phyloP scores from a whole-genome alignment of 495 filamentous ascomycete genomes.

The Penicillium dipodomyicola region DNA sequence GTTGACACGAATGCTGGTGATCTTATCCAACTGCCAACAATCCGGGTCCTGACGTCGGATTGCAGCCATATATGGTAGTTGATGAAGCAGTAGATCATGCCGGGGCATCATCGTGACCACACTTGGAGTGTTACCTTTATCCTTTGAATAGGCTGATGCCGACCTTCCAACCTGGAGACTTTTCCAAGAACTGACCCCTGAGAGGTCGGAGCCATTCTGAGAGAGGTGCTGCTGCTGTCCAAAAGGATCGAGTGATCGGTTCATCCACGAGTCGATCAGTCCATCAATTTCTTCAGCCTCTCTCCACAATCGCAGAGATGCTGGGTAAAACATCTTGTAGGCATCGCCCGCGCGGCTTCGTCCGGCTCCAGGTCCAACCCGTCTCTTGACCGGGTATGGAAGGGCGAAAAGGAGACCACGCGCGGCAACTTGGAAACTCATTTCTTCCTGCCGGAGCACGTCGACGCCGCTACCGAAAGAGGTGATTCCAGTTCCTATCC shows the following conservation, averaged over 20 bases:
- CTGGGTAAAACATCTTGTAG: conserved; percentile 85
- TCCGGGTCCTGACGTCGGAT: conserved; percentile 42
- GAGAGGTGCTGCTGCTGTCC: conserved; percentile 9
- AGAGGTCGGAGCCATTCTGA: conserved; percentile 27
- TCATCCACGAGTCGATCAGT: conserved; percentile 65
- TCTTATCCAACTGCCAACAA: conserved; percentile 59
- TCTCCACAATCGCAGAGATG: conserved; percentile 71
- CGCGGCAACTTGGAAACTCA: conserved; percentile 83
- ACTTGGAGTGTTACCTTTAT: conserved; percentile 39
- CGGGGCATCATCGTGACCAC: conserved; percentile 60
- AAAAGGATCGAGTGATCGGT: conserved; percentile 31
- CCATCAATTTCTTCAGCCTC: conserved; percentile 74
- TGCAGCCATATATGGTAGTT: conserved; percentile 77
- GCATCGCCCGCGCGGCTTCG: conserved; percentile 49
- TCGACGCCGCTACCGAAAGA: conserved; percentile 58
- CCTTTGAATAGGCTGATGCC: conserved; percentile 12
- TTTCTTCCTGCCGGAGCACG: conserved; percentile 81
- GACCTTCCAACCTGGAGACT: conserved; percentile 22
- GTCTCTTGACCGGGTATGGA: conserved; percentile 77
- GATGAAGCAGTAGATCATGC: conserved; percentile 73
- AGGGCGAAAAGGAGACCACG: conserved; percentile 80
- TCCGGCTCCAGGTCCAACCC: conserved; percentile 29
- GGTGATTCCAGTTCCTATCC: conserved; percentile 41
- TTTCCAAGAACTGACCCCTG: conserved; percentile 39
- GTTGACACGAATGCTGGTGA: conserved; percentile 57